These are phyloP conservation scores for Coemansia sp. DNA, from an alignment of 192 early-diverging fungal species.

Conservation along the genomic window DNA sequence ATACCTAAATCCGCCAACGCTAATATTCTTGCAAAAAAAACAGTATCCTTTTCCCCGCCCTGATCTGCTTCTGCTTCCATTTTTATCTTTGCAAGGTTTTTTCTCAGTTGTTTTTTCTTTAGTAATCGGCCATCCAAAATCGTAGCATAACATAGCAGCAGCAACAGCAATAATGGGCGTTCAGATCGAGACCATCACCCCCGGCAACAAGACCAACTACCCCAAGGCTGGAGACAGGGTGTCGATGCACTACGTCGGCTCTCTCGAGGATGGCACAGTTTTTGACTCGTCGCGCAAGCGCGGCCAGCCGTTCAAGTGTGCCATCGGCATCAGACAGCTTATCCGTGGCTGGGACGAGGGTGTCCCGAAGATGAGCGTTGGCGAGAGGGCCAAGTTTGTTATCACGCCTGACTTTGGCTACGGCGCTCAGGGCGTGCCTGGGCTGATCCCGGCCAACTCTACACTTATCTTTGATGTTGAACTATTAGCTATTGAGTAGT, in stretches of 20 bases:
- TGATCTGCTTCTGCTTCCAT: neutral
- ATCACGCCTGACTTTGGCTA: constrained; percentile 86
- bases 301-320: constrained; percentile 78
- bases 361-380: constrained; percentile 91
- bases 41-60: no score
- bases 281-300: constrained; percentile 92
- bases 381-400: constrained; percentile 80
- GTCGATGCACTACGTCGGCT: constrained; percentile 67
- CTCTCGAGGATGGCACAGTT: constrained; percentile 65
- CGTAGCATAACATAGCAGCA: neutral
- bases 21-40: no score
- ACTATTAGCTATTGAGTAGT: constrained; percentile 54
- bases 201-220: constrained; percentile 30
- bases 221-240: constrained; percentile 67
- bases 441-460: constrained; percentile 77
- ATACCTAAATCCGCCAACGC: no score
- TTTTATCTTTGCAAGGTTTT: neutral
- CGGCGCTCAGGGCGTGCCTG: constrained; percentile 71
- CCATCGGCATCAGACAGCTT: constrained; percentile 91
- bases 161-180: constrained; percentile 30
- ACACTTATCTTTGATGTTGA: constrained; percentile 86
- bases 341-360: constrained; percentile 89
- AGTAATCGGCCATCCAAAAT: neutral
- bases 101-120: neutral
- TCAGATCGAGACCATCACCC: constrained; percentile 18